phyloP scores from a whole-genome alignment of 2,329 filamentous ascomycete species.

The Calonectria pteridis region DNA sequence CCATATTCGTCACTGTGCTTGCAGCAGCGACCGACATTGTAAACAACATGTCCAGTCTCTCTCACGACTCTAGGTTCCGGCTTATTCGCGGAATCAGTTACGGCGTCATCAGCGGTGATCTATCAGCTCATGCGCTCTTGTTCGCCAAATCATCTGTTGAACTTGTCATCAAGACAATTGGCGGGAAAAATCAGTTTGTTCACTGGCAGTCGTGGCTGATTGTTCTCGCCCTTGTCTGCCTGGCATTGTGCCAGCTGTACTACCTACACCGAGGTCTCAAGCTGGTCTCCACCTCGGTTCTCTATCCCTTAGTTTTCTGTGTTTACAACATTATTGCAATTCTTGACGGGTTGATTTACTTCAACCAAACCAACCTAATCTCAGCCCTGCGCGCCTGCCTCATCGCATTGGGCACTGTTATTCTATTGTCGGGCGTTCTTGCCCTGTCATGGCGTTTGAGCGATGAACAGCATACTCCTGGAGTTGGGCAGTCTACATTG shows the following conservation, averaged over 20 bases:
- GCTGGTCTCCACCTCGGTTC: conserved; percentile 92
- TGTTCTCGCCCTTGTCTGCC: conserved; percentile 80
- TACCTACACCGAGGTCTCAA: conserved; percentile 95
- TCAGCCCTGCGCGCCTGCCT: conserved; percentile 80
- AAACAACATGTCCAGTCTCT: conserved; percentile 63
- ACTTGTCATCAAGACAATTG: conserved; percentile 86
- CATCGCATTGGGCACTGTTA: conserved; percentile 87
- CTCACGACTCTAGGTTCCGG: conserved; percentile 75
- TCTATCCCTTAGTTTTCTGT: conserved; percentile 98
- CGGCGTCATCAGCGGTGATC: conserved; percentile 89
- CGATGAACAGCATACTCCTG: conserved; percentile 76
- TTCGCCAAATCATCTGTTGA: conserved; percentile 98
- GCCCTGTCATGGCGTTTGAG: conserved; percentile 94
- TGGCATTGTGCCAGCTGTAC: conserved; percentile 93
- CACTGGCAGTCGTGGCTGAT: conserved; percentile 97
- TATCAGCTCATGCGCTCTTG: conserved; percentile 93
- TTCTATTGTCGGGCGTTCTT: conserved; percentile 88
- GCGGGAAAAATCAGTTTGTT: conserved; percentile 92
- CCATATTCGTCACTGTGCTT: conserved; percentile 77
- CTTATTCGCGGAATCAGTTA: conserved; percentile 87
- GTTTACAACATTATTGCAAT: conserved; percentile 99
- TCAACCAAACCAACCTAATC: conserved; percentile 87
- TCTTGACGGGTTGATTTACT: conserved; percentile 96
- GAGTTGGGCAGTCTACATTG: conserved; percentile 75
- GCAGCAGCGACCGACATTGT: conserved; percentile 72